Evolutionary conservation across 371 early-diverging fungal species (phyloP), one percentile per base, ranked within the genome.

Genomic region (Chytridium lagenaria): DNA sequence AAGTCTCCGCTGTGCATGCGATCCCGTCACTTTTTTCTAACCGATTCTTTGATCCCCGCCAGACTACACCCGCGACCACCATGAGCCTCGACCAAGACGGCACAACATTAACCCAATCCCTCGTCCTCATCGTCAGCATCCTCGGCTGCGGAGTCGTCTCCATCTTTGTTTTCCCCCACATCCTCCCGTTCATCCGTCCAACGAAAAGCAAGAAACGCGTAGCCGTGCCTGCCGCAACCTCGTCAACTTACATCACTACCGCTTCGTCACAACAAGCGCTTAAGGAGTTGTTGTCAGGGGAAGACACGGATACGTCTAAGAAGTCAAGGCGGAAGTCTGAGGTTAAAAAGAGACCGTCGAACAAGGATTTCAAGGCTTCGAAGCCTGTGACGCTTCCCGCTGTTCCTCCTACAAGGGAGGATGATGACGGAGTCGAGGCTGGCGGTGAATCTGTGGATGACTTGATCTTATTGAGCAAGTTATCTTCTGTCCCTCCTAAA

Each of bases 241-340:
- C 44, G 12, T 44, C 44, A 19, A 12, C 44, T 7, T 44, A 12
- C 19, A 19, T 7, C 44, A 26, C 57, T 7, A 49, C 49, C 49
- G 49, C 49, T 10, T 19, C 57, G 10, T 55, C 57, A 7, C 57
- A 55, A 23, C 57, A 55, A 23, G 57, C 57, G 7, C 57, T 55
- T 23, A 55, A 55, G 57, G 57, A 55, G 57, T 23, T 55, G 10
- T 23, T 55, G 10, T 55, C 57, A 23, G 57, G 30, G 57, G 57
- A 55, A 26, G 57, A 55, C 57, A 55, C 57, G 15, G 57, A 55
- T 30, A 26, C 57, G 10, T 55, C 57, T 30, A 55, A 55, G 30
- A 55, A 55, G 57, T 7, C 57, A 26, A 19, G 57, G 10, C 22
- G 57, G 26, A 55, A 55, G 57, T 19, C 57, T 5, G 57, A 55